These are phyloP conservation scores for Eucommia ulmoides DNA, from an alignment of 257 asterid genomes.

Conservation along the genomic window DNA sequence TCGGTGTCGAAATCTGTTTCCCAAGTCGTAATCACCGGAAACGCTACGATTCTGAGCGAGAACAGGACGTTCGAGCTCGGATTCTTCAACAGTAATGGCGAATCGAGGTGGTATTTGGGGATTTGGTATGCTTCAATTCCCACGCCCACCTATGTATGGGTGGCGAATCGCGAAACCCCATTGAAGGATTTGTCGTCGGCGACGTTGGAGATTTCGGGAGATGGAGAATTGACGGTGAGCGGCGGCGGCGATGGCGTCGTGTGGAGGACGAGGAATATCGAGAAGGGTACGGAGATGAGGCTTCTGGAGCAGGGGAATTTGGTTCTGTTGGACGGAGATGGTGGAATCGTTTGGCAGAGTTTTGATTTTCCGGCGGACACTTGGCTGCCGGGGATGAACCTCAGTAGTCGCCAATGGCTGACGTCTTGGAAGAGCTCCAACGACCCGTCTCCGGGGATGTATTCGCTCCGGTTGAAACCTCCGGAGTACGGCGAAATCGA, in stretches of 20 bases:
- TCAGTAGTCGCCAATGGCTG: constrained; percentile 34
- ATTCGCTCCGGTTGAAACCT: constrained; percentile 44
- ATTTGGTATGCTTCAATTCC: constrained; percentile 68
- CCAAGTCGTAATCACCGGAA: constrained; percentile 32
- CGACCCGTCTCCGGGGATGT: constrained; percentile 62
- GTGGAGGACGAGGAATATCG: constrained; percentile 46
- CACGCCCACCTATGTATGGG: constrained; percentile 61
- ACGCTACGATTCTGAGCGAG: constrained; percentile 32
- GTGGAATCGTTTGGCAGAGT: constrained; percentile 55
- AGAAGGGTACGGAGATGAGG: constrained; percentile 27
- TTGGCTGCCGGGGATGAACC: constrained; percentile 71
- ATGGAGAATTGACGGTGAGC: constrained; percentile 33
- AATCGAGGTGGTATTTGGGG: constrained; percentile 50
- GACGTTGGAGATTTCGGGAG: constrained; percentile 27
- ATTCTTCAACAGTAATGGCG: constrained; percentile 40
- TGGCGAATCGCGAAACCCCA: constrained; percentile 61
- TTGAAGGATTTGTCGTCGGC: constrained; percentile 31
- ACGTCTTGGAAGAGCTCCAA: constrained; percentile 55
- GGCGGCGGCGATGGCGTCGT: constrained; percentile 25
- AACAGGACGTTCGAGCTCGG: constrained; percentile 47
- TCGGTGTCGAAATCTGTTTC: constrained; percentile 20
- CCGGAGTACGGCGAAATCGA: constrained; percentile 58
- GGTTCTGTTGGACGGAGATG: constrained; percentile 25
- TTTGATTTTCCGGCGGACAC: constrained; percentile 75
- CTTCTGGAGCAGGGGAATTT: constrained; percentile 58